These are phyloP conservation scores for Aspergillus haitiensis DNA, from an alignment of 495 filamentous ascomycete genomes.

Conservation along the genomic window DNA sequence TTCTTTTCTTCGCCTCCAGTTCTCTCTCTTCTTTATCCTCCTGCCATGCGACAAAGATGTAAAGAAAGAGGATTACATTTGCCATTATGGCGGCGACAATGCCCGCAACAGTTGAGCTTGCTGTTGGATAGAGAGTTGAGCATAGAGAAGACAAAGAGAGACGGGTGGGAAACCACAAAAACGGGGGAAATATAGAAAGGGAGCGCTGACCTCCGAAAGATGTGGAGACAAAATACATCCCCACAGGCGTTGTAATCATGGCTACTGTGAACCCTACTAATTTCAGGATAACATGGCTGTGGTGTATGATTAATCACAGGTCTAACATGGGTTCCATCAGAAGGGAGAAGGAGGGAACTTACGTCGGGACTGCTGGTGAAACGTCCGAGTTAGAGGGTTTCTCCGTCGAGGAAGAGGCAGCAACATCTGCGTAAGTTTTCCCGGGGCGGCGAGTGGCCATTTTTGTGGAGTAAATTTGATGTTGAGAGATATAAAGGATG, in stretches of 20 bases:
- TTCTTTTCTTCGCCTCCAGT: slow-evolving; percentile 54
- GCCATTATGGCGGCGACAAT: slow-evolving; percentile 82
- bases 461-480: slow-evolving; percentile 3
- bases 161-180: not conserved
- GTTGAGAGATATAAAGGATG: not conserved
- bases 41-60: slow-evolving; percentile 86
- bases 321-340: not conserved
- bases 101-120: slow-evolving; percentile 84
- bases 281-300: slow-evolving; percentile 83
- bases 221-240: slow-evolving; percentile 80
- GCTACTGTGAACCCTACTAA: slow-evolving; percentile 85
- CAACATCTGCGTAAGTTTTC: slow-evolving; percentile 38
- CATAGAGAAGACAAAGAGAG: not conserved
- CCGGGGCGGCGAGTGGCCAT: slow-evolving; percentile 42
- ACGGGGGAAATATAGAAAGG: not conserved
- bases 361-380: slow-evolving; percentile 73
- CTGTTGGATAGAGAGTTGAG: slow-evolving; percentile 41
- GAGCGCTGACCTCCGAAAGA: slow-evolving; percentile 69
- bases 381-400: slow-evolving; percentile 40
- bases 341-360: slow-evolving; percentile 31
- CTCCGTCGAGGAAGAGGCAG: slow-evolving; percentile 28
- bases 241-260: slow-evolving; percentile 84
- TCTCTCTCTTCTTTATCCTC: slow-evolving; percentile 74
- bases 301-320: not conserved
- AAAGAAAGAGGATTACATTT: slow-evolving; percentile 87